phyloP scores from a whole-genome alignment of 208 protist genomes.

The Leishmania mexicana region DNA sequence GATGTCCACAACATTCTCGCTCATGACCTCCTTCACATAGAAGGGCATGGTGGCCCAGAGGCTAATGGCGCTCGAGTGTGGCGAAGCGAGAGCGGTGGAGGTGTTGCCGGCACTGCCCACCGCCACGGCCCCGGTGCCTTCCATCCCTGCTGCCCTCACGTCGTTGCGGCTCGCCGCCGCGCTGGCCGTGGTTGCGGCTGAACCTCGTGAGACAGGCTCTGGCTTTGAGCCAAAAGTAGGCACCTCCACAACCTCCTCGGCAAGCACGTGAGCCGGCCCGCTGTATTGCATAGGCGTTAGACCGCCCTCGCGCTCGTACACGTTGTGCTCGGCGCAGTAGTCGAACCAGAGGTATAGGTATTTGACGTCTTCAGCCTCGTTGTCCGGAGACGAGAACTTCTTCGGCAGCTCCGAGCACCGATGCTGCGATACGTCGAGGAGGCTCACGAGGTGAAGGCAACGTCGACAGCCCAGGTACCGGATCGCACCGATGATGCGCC shows the following conservation, averaged over 20 bases:
- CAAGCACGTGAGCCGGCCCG: slow-evolving; percentile 9
- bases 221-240: not conserved
- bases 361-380: slow-evolving; percentile 28
- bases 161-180: not conserved
- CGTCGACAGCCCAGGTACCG: slow-evolving; percentile 52
- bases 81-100: not conserved
- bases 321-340: slow-evolving; percentile 26
- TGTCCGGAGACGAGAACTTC: slow-evolving; percentile 29
- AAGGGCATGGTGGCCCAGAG: slow-evolving; percentile 28
- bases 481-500: slow-evolving; percentile 62
- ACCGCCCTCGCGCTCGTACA: slow-evolving; percentile 43
- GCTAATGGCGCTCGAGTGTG: not conserved
- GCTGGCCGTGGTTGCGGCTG: not conserved
- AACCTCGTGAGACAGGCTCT: not conserved
- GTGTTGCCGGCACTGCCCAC: not conserved
- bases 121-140: not conserved
- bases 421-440: slow-evolving; percentile 52
- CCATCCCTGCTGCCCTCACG: not conserved
- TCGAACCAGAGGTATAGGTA: slow-evolving; percentile 50
- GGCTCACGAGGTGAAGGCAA: slow-evolving; percentile 53
- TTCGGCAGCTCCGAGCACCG: slow-evolving; percentile 35
- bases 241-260: slow-evolving; percentile 26
- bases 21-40: slow-evolving; percentile 42
- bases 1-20: slow-evolving; percentile 37
- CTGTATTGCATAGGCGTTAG: slow-evolving; percentile 36